Evolutionary conservation across 164 flowering plant genomes (phyloP).

Genomic region (Protea cynaroides): DNA sequence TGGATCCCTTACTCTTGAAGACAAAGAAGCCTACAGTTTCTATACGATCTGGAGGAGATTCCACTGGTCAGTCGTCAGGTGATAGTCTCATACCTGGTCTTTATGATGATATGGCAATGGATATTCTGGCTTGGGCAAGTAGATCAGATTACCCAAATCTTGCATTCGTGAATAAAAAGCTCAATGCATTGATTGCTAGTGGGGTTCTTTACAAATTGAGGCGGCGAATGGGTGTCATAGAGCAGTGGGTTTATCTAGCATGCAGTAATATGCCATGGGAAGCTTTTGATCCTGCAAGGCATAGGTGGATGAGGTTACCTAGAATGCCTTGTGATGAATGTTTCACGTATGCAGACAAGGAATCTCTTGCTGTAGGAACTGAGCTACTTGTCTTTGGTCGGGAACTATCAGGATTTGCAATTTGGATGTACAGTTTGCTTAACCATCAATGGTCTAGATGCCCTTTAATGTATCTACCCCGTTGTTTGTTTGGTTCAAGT

Average conservation of each 20-base stretch:
- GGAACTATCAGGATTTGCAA: conserved; percentile 52
- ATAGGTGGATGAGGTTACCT: conserved; percentile 81
- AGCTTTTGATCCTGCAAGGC: conserved; percentile 69
- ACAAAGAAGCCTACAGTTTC: too few species aligned
- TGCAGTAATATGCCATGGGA: conserved; percentile 85
- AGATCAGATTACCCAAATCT: too few species aligned
- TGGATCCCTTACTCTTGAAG: too few species aligned
- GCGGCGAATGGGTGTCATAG: conserved; percentile 49
- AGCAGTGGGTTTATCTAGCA: conserved; percentile 93
- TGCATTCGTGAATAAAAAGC: too few species aligned
- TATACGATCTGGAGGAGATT: too few species aligned
- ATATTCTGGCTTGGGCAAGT: too few species aligned
- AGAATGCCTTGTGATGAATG: conserved; percentile 64
- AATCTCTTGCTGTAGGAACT: conserved; percentile 90
- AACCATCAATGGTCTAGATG: conserved; percentile 81
- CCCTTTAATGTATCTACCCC: conserved; percentile 61
- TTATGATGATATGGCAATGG: too few species aligned
- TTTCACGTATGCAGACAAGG: conserved; percentile 80
- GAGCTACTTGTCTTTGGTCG: conserved; percentile 91
- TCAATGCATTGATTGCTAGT: background rate
- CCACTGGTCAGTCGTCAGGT: too few species aligned
- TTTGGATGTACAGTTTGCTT: conserved; percentile 66
- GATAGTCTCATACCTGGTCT: too few species aligned
- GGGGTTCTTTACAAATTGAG: conserved; percentile 72
- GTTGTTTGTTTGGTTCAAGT: conserved; percentile 92